Conservation (phyloP, 2,329 filamentous ascomycete species). For the Ophiobolus disseminans region DNA sequence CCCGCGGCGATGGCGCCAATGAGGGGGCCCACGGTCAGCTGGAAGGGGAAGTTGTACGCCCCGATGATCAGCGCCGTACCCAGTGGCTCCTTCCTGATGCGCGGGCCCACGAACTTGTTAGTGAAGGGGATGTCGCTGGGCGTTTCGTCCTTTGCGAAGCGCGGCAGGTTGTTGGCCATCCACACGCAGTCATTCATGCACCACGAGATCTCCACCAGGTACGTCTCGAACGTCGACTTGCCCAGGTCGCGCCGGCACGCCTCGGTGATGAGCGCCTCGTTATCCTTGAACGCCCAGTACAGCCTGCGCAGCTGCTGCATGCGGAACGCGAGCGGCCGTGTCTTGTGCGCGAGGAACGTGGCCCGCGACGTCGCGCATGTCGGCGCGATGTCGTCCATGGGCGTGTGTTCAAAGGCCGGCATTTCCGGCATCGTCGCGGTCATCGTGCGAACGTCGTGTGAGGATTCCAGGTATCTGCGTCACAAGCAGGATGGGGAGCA, state of each 20-base stretch:
- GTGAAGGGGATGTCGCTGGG: slow-evolving; percentile 72
- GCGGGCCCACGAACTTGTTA: slow-evolving; percentile 74
- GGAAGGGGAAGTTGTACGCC: slow-evolving; percentile 92
- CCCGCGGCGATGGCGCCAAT: slow-evolving; percentile 92
- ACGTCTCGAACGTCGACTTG: slow-evolving; percentile 78
- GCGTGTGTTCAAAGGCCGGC: slow-evolving; percentile 46
- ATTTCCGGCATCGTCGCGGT: slow-evolving; percentile 26
- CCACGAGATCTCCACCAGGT: slow-evolving; percentile 78
- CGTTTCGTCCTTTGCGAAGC: slow-evolving; percentile 83
- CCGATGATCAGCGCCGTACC: slow-evolving; percentile 86
- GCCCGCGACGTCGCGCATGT: slow-evolving; percentile 62
- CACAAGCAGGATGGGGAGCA: too few species aligned
- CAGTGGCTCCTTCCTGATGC: slow-evolving; percentile 84
- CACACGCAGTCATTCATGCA: slow-evolving; percentile 81
- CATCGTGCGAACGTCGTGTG: too few species aligned
- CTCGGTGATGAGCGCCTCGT: slow-evolving; percentile 73
- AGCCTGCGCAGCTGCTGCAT: slow-evolving; percentile 88
- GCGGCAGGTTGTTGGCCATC: slow-evolving; percentile 76
- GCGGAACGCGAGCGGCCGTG: slow-evolving; percentile 81
- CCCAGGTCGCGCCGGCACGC: slow-evolving; percentile 79
- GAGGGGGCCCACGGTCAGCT: slow-evolving; percentile 78
- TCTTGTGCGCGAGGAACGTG: slow-evolving; percentile 81
- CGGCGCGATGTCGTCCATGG: slow-evolving; percentile 43
- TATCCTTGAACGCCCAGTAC: slow-evolving; percentile 90
- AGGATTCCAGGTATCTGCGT: too few species aligned